Conservation (phyloP, 1,139 yeast genomes). For the Schwanniomyces etchellsii region DNA sequence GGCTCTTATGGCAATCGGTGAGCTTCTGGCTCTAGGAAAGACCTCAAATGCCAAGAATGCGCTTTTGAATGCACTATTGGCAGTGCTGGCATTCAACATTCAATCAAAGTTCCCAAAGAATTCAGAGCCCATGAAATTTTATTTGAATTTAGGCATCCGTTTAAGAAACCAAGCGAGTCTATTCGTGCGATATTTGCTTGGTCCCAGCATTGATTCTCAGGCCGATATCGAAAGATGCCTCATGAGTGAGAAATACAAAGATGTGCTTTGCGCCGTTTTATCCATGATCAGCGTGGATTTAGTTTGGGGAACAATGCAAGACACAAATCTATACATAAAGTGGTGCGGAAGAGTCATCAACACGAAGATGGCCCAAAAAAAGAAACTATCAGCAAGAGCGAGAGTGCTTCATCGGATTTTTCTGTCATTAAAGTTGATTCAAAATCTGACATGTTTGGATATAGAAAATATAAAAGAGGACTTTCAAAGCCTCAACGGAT, state of each 20-base stretch:
- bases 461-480: slow-evolving; percentile 35
- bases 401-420: slow-evolving; percentile 72
- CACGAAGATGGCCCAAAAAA: slow-evolving; percentile 61
- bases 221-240: slow-evolving; percentile 48
- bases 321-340: slow-evolving; percentile 67
- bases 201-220: slow-evolving; percentile 27
- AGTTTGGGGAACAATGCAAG: slow-evolving; percentile 90
- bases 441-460: slow-evolving; percentile 63
- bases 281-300: slow-evolving; percentile 87
- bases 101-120: slow-evolving; percentile 64
- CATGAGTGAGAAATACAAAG: slow-evolving; percentile 69
- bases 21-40: slow-evolving; percentile 65
- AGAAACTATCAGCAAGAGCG: slow-evolving; percentile 70
- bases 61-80: slow-evolving; percentile 69
- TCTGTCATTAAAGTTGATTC: slow-evolving; percentile 68
- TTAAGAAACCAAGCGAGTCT: slow-evolving; percentile 70
- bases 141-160: slow-evolving; percentile 65
- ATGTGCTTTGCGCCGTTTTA: slow-evolving; percentile 75
- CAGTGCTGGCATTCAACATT: slow-evolving; percentile 77
- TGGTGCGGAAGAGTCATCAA: slow-evolving; percentile 74
- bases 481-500: slow-evolving; percentile 11
- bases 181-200: slow-evolving; percentile 49
- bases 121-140: slow-evolving; percentile 62
- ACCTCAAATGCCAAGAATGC: slow-evolving; percentile 78
- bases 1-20: slow-evolving; percentile 78